These are phyloP conservation scores for Fonsecaea multimorphosa DNA, from an alignment of 2,329 filamentous ascomycete species.

Conservation along the genomic window DNA sequence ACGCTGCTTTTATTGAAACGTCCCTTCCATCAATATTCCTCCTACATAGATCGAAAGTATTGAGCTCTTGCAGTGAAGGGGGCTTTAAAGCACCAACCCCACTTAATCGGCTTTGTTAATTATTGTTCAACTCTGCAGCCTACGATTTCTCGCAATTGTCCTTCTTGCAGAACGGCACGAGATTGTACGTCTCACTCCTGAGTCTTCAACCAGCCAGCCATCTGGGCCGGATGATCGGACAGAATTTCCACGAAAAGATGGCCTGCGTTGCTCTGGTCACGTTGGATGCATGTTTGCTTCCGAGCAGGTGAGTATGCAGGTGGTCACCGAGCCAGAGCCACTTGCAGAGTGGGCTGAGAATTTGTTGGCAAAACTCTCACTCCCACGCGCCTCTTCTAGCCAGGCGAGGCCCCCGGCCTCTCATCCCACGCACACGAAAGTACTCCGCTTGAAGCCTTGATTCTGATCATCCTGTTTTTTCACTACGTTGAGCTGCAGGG, in stretches of 20 bases:
- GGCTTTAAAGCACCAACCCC: neutral
- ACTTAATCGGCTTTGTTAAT: neutral
- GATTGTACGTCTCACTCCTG: too few species aligned
- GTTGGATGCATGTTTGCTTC: neutral
- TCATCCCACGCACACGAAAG: neutral
- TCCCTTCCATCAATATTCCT: neutral
- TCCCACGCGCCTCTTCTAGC: neutral
- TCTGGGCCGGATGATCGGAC: neutral
- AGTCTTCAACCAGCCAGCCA: neutral
- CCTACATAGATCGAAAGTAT: neutral
- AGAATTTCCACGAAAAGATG: neutral
- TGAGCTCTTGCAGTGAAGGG: neutral
- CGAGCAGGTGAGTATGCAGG: neutral
- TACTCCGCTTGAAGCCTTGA: constrained; percentile 2
- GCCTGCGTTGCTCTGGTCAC: neutral
- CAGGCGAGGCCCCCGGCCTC: neutral
- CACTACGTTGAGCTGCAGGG: neutral
- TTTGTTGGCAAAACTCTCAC: neutral
- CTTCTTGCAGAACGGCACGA: neutral
- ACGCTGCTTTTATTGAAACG: neutral
- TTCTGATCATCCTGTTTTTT: neutral
- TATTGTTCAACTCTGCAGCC: neutral
- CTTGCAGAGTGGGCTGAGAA: neutral
- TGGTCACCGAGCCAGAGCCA: too few species aligned
- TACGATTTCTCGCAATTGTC: neutral